Conservation (phyloP, 2,329 filamentous ascomycete species). For the Pseudogymnoascus pannorum region DNA sequence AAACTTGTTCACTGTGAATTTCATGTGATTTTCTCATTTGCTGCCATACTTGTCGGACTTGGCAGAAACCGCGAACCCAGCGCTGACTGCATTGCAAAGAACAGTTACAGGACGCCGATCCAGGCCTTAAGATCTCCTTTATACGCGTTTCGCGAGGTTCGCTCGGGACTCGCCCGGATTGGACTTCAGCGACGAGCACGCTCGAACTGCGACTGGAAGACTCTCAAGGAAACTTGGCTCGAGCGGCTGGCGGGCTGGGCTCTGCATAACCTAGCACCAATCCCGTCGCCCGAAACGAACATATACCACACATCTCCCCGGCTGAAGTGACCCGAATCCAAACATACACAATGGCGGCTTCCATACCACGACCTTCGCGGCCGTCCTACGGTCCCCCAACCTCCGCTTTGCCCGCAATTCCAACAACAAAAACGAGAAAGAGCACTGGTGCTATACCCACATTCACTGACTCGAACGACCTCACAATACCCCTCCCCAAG, state of each 20-base stretch:
- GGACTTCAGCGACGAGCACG: not conserved
- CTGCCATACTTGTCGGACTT: not conserved
- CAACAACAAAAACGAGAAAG: slow-evolving; percentile 65
- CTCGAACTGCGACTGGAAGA: not conserved
- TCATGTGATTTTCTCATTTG: not conserved
- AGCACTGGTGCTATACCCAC: slow-evolving; percentile 46
- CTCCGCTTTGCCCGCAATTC: slow-evolving; percentile 65
- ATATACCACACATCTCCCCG: not conserved
- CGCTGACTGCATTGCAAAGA: slow-evolving; percentile 5
- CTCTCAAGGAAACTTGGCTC: not conserved
- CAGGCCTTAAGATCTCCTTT: slow-evolving; percentile 1
- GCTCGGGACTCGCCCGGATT: slow-evolving; percentile 1
- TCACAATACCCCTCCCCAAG: slow-evolving; percentile 36
- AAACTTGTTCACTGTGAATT: not conserved
- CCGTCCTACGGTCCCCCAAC: slow-evolving; percentile 64
- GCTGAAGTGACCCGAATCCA: slow-evolving; percentile 2
- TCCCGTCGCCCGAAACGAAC: not conserved
- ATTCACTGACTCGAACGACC: slow-evolving; percentile 19
- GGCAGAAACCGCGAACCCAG: not conserved
- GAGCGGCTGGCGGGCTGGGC: slow-evolving; percentile 3
- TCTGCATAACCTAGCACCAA: slow-evolving; percentile 8
- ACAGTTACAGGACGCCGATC: slow-evolving; percentile 6
- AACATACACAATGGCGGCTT: slow-evolving; percentile 43
- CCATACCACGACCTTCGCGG: slow-evolving; percentile 48
- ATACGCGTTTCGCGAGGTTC: not conserved